A percentile compares a stretch with the other conserved stretches of the same genome.
Evolutionary conservation across 768 basidiomycete species (phyloP).

Genomic region (Lentinula lateritia): DNA sequence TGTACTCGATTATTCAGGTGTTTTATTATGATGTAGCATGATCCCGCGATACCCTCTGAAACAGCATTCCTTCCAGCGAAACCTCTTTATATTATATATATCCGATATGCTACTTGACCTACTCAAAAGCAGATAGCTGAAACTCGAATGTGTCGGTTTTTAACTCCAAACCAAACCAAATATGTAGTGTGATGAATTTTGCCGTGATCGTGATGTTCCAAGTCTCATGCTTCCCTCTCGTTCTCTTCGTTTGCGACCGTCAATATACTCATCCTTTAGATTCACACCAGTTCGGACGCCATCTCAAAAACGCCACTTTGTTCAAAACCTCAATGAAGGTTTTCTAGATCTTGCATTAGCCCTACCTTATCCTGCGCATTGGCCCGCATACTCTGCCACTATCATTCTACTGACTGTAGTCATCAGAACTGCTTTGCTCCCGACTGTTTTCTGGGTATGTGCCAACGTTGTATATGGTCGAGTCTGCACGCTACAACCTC

Average conservation of each 20-base stretch:
- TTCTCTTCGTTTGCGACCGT: conserved; percentile 1
- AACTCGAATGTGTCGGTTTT: too few species aligned
- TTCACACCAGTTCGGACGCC: neutral
- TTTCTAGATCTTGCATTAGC: conserved; percentile 75
- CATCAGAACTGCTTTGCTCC: conserved; percentile 58
- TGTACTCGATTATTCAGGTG: neutral
- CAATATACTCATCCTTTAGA: neutral
- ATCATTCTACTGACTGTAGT: conserved; percentile 66
- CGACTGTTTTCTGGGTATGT: conserved; percentile 74
- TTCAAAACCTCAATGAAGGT: conserved; percentile 48
- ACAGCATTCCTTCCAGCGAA: neutral
- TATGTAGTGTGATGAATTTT: neutral
- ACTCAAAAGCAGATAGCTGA: too few species aligned
- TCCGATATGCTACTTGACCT: neutral
- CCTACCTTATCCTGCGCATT: conserved; percentile 62
- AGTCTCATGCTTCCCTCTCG: conserved; percentile 2
- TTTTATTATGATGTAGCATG: neutral
- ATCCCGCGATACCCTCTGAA: neutral
- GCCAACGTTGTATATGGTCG: neutral
- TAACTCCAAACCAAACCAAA: neutral
- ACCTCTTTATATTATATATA: neutral
- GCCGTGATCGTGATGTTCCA: neutral
- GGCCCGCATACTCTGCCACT: conserved; percentile 69
- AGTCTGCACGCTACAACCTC: conserved; percentile 9
- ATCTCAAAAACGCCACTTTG: conserved; percentile 17